Conservation (phyloP, 768 basidiomycete species). For the Boletus bicolor region DNA sequence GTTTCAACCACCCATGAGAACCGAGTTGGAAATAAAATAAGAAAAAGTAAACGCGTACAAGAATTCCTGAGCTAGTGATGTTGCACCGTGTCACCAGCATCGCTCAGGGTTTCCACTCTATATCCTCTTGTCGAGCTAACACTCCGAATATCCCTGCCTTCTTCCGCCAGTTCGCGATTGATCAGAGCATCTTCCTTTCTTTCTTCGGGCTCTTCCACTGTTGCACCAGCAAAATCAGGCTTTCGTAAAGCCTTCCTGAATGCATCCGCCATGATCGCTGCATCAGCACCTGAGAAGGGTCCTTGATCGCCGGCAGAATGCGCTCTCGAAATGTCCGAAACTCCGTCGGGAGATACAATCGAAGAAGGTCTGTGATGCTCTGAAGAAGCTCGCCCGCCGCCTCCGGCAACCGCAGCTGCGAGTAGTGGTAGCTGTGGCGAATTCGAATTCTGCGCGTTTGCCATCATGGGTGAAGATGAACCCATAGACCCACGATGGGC, state of each 20-base stretch:
- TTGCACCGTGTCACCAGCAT: constrained; percentile 48
- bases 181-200: constrained; percentile 42
- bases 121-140: constrained; percentile 79
- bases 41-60: constrained; percentile 33
- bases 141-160: constrained; percentile 84
- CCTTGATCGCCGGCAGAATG: constrained; percentile 62
- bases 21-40: constrained; percentile 35
- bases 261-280: constrained; percentile 90
- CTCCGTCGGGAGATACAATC: constrained; percentile 63
- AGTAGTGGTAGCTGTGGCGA: constrained; percentile 50
- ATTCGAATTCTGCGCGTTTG: constrained; percentile 43
- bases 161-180: constrained; percentile 78
- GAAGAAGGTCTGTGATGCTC: constrained; percentile 35
- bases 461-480: constrained; percentile 82
- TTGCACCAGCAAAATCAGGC: constrained; percentile 75
- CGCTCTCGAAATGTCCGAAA: constrained; percentile 64
- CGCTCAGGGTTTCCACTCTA: constrained; percentile 67
- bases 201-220: constrained; percentile 60
- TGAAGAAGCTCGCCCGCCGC: constrained; percentile 31
- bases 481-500: constrained; percentile 74
- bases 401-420: constrained; percentile 32
- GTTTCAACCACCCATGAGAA: constrained; percentile 34
- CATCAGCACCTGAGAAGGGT: constrained; percentile 80
- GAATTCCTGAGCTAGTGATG: constrained; percentile 40
- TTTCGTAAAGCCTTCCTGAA: constrained; percentile 86